Conservation (phyloP, 192 early-diverging fungal genomes). For the Podila epigama region DNA sequence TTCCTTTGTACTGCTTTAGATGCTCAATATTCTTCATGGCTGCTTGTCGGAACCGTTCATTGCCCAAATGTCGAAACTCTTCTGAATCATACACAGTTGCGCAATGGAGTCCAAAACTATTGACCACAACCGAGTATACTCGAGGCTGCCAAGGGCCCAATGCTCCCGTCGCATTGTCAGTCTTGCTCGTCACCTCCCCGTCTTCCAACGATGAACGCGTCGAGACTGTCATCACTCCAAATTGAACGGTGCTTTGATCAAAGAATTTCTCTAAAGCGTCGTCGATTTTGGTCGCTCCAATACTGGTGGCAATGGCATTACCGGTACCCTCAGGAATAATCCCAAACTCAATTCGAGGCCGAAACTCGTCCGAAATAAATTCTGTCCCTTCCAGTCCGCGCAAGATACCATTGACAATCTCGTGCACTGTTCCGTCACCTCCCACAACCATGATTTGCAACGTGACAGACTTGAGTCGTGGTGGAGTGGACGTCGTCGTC, state of each 20-base stretch:
- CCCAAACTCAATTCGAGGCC: conserved; percentile 43
- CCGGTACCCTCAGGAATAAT: conserved; percentile 57
- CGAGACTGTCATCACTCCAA: conserved; percentile 45
- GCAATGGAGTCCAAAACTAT: conserved; percentile 61
- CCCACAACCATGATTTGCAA: conserved; percentile 53
- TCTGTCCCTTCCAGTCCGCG: conserved; percentile 26
- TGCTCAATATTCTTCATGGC: conserved; percentile 51
- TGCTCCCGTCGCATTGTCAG: no score
- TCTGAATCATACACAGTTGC: conserved; percentile 58
- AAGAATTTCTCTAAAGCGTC: conserved; percentile 51
- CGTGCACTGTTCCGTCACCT: conserved; percentile 60
- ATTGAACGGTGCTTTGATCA: conserved; percentile 21
- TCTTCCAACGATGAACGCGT: conserved; percentile 11
- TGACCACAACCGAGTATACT: conserved; percentile 51
- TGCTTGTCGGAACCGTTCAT: conserved; percentile 52
- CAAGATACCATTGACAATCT: conserved; percentile 57
- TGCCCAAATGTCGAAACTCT: conserved; percentile 56
- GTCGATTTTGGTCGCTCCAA: conserved; percentile 39
- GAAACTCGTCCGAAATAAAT: conserved; percentile 6
- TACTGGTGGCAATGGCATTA: conserved; percentile 55
- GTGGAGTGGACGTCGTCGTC: conserved; percentile 3
- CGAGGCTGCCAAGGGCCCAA: conserved; percentile 40
- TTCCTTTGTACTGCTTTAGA: conserved; percentile 50
- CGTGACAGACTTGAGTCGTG: conserved; percentile 13
- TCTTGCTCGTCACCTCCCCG: background rate